Conservation (phyloP, 148 eudicot species). For the Silene conica region DNA sequence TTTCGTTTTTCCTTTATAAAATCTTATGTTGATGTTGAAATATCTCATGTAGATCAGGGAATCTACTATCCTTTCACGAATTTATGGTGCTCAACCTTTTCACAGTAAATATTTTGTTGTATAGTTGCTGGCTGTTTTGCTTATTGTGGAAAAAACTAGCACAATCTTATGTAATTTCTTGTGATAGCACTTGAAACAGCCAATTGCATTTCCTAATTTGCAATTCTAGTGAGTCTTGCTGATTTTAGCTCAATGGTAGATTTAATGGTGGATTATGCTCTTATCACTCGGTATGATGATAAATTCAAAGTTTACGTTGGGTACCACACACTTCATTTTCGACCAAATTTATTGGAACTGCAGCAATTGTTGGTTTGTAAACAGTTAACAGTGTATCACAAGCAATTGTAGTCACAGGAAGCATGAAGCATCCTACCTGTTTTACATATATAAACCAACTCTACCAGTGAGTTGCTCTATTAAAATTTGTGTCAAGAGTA, state of each 20-base stretch:
- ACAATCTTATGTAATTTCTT: constrained; percentile 6
- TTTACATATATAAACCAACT: too few species aligned
- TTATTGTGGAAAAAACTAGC: neutral
- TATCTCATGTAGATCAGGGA: neutral
- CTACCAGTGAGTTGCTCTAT: too few species aligned
- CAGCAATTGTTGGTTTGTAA: neutral
- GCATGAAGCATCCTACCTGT: neutral
- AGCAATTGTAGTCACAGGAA: too few species aligned
- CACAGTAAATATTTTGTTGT: neutral
- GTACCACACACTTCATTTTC: neutral
- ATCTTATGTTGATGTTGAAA: neutral
- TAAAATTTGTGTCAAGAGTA: too few species aligned
- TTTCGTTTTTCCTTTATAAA: neutral
- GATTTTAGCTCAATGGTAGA: neutral
- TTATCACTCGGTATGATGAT: constrained; percentile 2
- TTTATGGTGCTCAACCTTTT: neutral
- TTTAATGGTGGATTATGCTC: neutral
- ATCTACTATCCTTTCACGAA: neutral
- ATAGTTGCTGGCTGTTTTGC: neutral
- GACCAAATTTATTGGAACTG: neutral
- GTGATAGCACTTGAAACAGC: neutral
- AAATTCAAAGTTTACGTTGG: neutral
- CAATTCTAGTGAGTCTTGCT: neutral
- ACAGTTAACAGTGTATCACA: too few species aligned
- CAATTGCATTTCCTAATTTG: neutral